Conservation (phyloP, 805 yeast genomes). For the Wickerhamia fluorescens region DNA sequence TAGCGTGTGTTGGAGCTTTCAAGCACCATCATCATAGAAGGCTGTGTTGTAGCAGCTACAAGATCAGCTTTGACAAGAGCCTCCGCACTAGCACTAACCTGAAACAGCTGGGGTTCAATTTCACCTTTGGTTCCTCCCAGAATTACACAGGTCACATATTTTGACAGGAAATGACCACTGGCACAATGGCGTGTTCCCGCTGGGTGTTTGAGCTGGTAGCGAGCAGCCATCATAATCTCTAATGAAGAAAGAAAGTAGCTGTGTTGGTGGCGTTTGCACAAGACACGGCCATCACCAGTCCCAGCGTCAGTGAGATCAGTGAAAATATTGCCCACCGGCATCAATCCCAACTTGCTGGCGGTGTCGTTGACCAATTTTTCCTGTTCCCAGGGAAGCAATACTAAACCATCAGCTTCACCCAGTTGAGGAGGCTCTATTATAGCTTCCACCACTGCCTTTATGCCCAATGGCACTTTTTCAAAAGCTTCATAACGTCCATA, state of each 20-base stretch:
- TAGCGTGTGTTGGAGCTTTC: conserved; percentile 67
- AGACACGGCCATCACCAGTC: conserved; percentile 76
- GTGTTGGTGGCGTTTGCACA: conserved; percentile 88
- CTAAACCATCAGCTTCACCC: conserved; percentile 80
- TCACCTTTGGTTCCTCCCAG: conserved; percentile 87
- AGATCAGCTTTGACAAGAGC: conserved; percentile 82
- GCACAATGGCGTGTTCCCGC: conserved; percentile 58
- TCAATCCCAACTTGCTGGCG: conserved; percentile 54
- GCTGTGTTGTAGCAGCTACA: conserved; percentile 82
- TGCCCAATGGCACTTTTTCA: conserved; percentile 83
- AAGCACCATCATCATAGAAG: conserved; percentile 76
- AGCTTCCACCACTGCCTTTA: conserved; percentile 89
- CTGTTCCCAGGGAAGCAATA: conserved; percentile 50
- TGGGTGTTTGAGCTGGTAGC: conserved; percentile 61
- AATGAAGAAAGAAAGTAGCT: conserved; percentile 86
- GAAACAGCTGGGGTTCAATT: conserved; percentile 86
- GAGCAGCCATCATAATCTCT: conserved; percentile 79
- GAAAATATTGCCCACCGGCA: conserved; percentile 75
- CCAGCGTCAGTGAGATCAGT: conserved; percentile 90
- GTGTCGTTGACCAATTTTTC: conserved; percentile 46
- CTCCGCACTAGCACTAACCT: conserved; percentile 82
- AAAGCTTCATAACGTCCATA: conserved; percentile 77
- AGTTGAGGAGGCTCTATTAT: conserved; percentile 90
- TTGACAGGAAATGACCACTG: conserved; percentile 67
- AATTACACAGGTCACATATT: conserved; percentile 87